Evolutionary conservation across 495 filamentous ascomycete species (phyloP), one percentile per base, ranked within the genome.

Genomic region (Viridothelium virens): DNA sequence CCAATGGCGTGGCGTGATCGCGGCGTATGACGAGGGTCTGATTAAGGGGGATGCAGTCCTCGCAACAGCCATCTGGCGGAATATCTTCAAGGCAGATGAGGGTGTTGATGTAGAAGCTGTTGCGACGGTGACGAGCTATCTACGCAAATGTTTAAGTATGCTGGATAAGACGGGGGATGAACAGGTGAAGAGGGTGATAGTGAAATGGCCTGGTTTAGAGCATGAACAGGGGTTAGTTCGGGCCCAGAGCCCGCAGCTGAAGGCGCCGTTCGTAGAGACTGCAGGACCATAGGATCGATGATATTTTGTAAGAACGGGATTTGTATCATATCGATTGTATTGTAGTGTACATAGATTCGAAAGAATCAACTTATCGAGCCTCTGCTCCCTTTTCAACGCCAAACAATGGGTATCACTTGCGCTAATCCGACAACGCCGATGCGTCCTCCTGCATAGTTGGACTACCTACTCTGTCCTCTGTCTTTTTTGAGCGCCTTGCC

Each of bases 41-140:
- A 80, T 87, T 12, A 90, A 87, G 73, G 89, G 89, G 1, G 92
- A 97, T 74, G 88, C 92, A 48, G 88, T 93, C 65, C 80, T 96
- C 14, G 92, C 91, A 4, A 81, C 88, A 38, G 94, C 95, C 12
- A 81, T 97, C 38, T 98, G 94, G 94, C 84, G 93, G 70, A 98
- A 98, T 75, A 69, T 97, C 48, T 96, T 89, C 78, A 90, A 91
- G 78, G 90, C 84, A 12, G 79, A 79, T 38, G 81, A 84, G 61
- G 87, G 91, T 47, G 79, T 91, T 33, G 89, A 97, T 75, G 78
- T 87, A 74, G 79, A 82, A 59, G 79, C 82, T 61, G 73, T 97
- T 66, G 92, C 90, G 0, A 79, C 83, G 66, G 83, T 96, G 44
- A 89, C 92, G 16, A 83, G 83, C 48, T 96, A 91, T 80, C 87